These are phyloP conservation scores for Clonostachys chloroleuca DNA, from an alignment of 2,329 filamentous ascomycete species.

Conservation along the genomic window DNA sequence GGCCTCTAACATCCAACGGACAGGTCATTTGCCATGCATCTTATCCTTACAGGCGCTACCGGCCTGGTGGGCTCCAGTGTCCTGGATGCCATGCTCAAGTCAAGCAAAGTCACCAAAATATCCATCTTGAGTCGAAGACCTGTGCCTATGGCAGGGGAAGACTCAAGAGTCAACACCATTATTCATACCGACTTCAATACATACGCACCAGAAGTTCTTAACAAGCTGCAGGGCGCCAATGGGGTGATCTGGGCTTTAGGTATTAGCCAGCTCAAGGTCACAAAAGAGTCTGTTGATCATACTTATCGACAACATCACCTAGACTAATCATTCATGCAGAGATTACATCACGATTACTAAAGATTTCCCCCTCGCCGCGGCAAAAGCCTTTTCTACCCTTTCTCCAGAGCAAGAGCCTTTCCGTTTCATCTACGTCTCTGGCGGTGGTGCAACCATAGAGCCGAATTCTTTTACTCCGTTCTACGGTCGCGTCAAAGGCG, in stretches of 20 bases:
- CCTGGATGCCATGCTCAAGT: conserved; percentile 58
- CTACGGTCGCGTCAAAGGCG: conserved; percentile 64
- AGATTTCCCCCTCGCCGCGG: conserved; percentile 60
- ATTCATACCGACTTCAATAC: conserved; percentile 61
- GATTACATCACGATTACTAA: conserved; percentile 67
- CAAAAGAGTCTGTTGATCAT: conserved; percentile 34
- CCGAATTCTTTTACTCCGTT: conserved; percentile 53
- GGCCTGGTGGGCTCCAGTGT: conserved; percentile 59
- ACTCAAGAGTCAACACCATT: conserved; percentile 61
- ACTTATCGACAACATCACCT: too few species aligned
- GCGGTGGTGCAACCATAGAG: conserved; percentile 51
- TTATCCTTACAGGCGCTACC: conserved; percentile 66
- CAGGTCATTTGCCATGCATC: conserved; percentile 46
- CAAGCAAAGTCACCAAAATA: conserved; percentile 53
- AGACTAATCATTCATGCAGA: background rate
- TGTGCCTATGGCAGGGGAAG: conserved; percentile 54
- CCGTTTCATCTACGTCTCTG: conserved; percentile 69
- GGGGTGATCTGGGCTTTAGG: conserved; percentile 74
- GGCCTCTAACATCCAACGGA: too few species aligned
- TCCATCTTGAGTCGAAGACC: conserved; percentile 64
- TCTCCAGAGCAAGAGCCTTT: conserved; percentile 41
- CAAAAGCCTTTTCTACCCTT: conserved; percentile 51
- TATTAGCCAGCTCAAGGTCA: conserved; percentile 55
- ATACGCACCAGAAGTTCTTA: conserved; percentile 54
- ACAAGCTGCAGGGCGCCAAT: conserved; percentile 56